phyloP scores from a whole-genome alignment of 257 asterid species.

The Phtheirospermum japonicum region DNA sequence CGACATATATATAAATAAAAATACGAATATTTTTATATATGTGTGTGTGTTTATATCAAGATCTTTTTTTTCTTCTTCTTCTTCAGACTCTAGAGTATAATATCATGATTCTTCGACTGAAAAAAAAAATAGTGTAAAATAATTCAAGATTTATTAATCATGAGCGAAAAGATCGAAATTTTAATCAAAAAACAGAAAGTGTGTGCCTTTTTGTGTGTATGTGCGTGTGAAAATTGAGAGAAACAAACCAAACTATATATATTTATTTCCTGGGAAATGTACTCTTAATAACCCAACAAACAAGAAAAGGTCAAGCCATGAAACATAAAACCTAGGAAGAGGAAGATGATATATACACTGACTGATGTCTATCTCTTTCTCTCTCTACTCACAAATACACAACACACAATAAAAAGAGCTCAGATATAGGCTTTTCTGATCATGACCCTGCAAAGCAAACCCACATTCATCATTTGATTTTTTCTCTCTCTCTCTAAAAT shows the following conservation, averaged over 20 bases:
- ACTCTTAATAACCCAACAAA: no score
- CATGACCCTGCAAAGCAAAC: slow-evolving; percentile 42
- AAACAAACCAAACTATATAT: slow-evolving; percentile 31
- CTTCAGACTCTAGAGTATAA: no score
- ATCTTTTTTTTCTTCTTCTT: slow-evolving; percentile 17
- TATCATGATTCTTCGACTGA: no score
- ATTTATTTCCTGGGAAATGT: no score
- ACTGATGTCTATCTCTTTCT: not conserved
- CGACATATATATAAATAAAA: not conserved
- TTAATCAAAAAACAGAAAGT: slow-evolving; percentile 15
- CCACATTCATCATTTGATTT: slow-evolving; percentile 43
- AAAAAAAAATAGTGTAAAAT: no score
- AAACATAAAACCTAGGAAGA: slow-evolving; percentile 45
- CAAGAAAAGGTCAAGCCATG: slow-evolving; percentile 20
- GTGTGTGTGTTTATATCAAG: no score
- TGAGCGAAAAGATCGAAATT: no score
- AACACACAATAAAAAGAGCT: not conserved
- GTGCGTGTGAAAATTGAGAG: slow-evolving; percentile 1
- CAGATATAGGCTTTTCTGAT: slow-evolving; percentile 32
- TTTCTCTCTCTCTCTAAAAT: slow-evolving; percentile 29
- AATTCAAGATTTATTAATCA: no score
- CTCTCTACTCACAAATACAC: slow-evolving; percentile 3
- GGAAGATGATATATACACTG: slow-evolving; percentile 17
- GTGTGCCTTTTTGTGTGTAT: not conserved
- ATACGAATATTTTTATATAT: no score